These are phyloP conservation scores for Penicillium soppii DNA, from an alignment of 495 filamentous ascomycete genomes.

Conservation along the genomic window DNA sequence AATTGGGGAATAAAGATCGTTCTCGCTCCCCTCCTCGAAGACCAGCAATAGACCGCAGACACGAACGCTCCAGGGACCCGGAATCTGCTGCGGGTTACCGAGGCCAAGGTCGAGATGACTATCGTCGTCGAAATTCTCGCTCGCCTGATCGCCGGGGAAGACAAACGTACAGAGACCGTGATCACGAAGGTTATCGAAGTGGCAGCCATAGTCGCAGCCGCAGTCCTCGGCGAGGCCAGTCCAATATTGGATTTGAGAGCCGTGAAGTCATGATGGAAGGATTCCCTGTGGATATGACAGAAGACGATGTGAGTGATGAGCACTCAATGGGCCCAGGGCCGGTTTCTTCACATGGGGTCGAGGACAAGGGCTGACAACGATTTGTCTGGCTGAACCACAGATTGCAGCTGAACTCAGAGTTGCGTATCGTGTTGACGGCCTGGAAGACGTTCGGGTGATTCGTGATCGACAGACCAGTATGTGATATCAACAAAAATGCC, in stretches of 20 bases:
- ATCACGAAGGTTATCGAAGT: conserved; percentile 54
- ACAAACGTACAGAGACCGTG: conserved; percentile 52
- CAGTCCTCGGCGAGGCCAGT: conserved; percentile 40
- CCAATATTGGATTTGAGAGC: conserved; percentile 51
- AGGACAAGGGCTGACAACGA: conserved; percentile 1
- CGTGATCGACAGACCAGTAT: conserved; percentile 65
- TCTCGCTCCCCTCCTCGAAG: conserved; percentile 40
- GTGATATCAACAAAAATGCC: conserved; percentile 5
- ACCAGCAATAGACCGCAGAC: conserved; percentile 38
- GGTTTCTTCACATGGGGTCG: not conserved
- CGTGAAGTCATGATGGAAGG: conserved; percentile 64
- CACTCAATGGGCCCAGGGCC: not conserved
- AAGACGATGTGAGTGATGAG: conserved; percentile 54
- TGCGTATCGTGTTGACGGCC: conserved; percentile 54
- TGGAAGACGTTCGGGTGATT: conserved; percentile 66
- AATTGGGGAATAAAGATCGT: conserved; percentile 30
- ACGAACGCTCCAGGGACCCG: conserved; percentile 34
- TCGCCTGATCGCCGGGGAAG: conserved; percentile 42
- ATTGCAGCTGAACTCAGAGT: conserved; percentile 61
- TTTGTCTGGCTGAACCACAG: conserved; percentile 37
- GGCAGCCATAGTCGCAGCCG: conserved; percentile 45
- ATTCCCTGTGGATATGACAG: conserved; percentile 54
- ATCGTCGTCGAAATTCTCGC: conserved; percentile 34
- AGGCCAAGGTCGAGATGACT: conserved; percentile 42
- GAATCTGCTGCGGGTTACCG: conserved; percentile 33